A percentile compares a stretch with the other conserved stretches of the same genome.
These are phyloP conservation scores for Stephanodiscus triporus DNA, from an alignment of 108 stramenopile species.

Conservation along the genomic window DNA sequence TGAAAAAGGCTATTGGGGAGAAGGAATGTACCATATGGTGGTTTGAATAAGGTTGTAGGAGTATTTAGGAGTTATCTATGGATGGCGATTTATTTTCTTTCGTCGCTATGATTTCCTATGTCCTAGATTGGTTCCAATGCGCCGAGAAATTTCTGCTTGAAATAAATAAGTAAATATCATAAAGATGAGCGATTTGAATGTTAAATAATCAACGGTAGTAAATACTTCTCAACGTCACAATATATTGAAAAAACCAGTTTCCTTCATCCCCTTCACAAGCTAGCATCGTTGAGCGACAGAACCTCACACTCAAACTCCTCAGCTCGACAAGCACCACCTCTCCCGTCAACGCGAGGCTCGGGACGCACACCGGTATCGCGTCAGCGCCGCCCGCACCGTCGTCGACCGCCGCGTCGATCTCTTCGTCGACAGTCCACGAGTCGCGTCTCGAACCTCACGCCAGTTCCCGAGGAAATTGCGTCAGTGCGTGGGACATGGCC, in stretches of 20 bases:
- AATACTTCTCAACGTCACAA: not conserved
- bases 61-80: no score
- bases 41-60: no score
- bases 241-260: not conserved
- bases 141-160: no score
- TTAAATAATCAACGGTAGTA: no score
- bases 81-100: no score
- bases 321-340: constrained; percentile 81
- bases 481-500: constrained; percentile 60
- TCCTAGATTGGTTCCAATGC: no score
- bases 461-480: constrained; percentile 69
- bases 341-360: constrained; percentile 67
- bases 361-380: constrained; percentile 75
- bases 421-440: constrained; percentile 30
- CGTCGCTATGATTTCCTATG: no score
- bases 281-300: constrained; percentile 60
- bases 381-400: constrained; percentile 14
- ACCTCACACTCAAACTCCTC: constrained; percentile 68
- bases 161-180: no score
- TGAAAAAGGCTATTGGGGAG: no score
- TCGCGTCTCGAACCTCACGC: constrained; percentile 61
- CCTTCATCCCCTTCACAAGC: constrained; percentile 9
- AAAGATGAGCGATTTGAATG: no score
- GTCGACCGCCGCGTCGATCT: constrained; percentile 15
- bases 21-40: no score